Conservation (phyloP, 139 green algal genomes). For the Chlorella vulgaris region DNA sequence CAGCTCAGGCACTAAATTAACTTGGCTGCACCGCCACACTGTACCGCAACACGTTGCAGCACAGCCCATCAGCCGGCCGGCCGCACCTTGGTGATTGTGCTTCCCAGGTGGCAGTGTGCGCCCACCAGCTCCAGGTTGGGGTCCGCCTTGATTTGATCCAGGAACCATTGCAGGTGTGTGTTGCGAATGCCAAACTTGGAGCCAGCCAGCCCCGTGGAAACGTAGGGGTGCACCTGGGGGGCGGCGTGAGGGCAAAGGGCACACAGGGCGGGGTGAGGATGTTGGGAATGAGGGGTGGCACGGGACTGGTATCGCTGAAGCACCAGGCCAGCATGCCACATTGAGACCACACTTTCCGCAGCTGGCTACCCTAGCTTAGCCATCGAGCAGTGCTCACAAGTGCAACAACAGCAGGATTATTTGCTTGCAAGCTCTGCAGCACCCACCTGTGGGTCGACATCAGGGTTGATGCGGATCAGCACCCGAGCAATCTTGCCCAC, state of each 20-base stretch:
- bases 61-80: too few relatives aligned
- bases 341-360: too few relatives aligned
- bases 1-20: too few relatives aligned
- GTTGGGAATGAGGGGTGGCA: not conserved
- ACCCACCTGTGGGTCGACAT: constrained; percentile 90
- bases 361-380: too few relatives aligned
- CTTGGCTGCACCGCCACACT: too few relatives aligned
- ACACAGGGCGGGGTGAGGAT: not conserved
- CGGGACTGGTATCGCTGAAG: too few relatives aligned
- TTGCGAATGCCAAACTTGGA: constrained; percentile 99
- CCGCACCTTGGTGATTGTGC: constrained; percentile 92
- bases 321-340: too few relatives aligned
- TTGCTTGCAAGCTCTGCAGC: not conserved
- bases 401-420: too few relatives aligned
- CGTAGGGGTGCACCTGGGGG: constrained; percentile 89
- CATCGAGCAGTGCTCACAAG: too few relatives aligned
- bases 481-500: constrained; percentile 66
- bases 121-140: constrained; percentile 87
- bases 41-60: too few relatives aligned
- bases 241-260: too few relatives aligned
- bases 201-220: constrained; percentile 93
- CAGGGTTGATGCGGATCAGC: constrained; percentile 97
- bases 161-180: constrained; percentile 82
- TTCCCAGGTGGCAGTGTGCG: constrained; percentile 95
- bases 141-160: constrained; percentile 77